Evolutionary conservation across 768 basidiomycete genomes (phyloP), one percentile per base, ranked within the genome.

Genomic region (Russula sp.): DNA sequence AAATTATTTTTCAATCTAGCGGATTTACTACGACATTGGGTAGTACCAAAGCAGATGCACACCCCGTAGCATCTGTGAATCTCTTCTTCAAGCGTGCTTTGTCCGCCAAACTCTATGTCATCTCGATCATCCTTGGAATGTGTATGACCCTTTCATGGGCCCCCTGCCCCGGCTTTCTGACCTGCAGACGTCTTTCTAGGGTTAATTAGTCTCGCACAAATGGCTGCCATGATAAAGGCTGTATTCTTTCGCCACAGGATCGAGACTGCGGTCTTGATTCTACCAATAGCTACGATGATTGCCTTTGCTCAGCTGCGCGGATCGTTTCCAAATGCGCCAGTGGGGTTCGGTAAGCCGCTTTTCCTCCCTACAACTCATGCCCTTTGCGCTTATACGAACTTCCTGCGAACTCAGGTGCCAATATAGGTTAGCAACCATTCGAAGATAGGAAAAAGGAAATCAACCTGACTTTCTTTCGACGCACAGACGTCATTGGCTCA

Each of bases 221-320:
- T 65, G 60, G 34, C 40, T 27, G 50, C 22, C n/a, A 53, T 52
- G 13, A 57, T 65, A 14, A 62, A 57, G 40, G 61, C 67, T 35
- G 63, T 69, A 3, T 45, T 69, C 51, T 69, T 71, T 37, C 60
- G 68, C 4, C 64, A 66, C 48, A 64, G 58, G 16, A 63, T 70
- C 31, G 64, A 66, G 10, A 62, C 67, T 6, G 62, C 68, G 6
- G 65, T 71, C 9, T 55, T 72, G 2, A 67, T 70, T 3, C 47
- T 71, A 8, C 70, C 71, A 1, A 61, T 71, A 11, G 68, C 67
- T 1, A 71, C 71, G 3, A 65, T 72, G 49, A 71, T 72, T 32
- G 71, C 71, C 20, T 72, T 71, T 62, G 68, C 70, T 6, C 66
- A 68, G 39, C 59, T 72, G 31, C 70, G 71, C 6, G 51, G 50